These are phyloP conservation scores for Cyberlindnera maclurae DNA, from an alignment of 805 yeast genomes.

Conservation along the genomic window DNA sequence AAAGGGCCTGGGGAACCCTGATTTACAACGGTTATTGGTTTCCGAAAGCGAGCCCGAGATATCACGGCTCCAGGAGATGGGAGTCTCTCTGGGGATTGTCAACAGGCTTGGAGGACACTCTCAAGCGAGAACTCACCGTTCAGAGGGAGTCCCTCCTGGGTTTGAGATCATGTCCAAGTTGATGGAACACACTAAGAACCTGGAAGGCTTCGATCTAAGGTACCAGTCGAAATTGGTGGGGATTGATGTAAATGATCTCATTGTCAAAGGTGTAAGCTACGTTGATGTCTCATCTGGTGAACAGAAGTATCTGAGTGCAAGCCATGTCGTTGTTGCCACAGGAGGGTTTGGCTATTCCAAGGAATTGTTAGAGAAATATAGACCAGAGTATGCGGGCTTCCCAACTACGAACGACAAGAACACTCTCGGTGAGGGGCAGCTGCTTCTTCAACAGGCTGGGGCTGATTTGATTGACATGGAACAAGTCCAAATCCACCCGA, in stretches of 20 bases:
- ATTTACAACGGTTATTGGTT: conserved; percentile 52
- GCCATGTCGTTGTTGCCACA: conserved; percentile 43
- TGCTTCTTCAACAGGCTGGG: conserved; percentile 37
- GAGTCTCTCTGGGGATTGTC: conserved; percentile 56
- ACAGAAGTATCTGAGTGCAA: conserved; percentile 20
- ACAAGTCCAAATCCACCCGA: conserved; percentile 55
- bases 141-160: conserved; percentile 55
- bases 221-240: conserved; percentile 33
- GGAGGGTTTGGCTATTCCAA: conserved; percentile 47
- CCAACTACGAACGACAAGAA: conserved; percentile 53
- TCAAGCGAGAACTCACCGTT: conserved; percentile 74
- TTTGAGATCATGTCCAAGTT: conserved; percentile 46
- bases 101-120: conserved; percentile 83
- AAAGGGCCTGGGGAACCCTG: conserved; percentile 49
- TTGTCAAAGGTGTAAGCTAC: conserved; percentile 38
- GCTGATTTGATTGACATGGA: conserved; percentile 51
- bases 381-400: conserved; percentile 38
- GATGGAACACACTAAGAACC: conserved; percentile 29
- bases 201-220: conserved; percentile 29
- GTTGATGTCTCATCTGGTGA: conserved; percentile 23
- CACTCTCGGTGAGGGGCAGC: conserved; percentile 55
- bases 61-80: conserved; percentile 61
- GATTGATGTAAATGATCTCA: conserved; percentile 23
- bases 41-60: conserved; percentile 60
- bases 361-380: conserved; percentile 32